phyloP scores from a whole-genome alignment of 306 rosid genomes.

The Myrica gale region DNA sequence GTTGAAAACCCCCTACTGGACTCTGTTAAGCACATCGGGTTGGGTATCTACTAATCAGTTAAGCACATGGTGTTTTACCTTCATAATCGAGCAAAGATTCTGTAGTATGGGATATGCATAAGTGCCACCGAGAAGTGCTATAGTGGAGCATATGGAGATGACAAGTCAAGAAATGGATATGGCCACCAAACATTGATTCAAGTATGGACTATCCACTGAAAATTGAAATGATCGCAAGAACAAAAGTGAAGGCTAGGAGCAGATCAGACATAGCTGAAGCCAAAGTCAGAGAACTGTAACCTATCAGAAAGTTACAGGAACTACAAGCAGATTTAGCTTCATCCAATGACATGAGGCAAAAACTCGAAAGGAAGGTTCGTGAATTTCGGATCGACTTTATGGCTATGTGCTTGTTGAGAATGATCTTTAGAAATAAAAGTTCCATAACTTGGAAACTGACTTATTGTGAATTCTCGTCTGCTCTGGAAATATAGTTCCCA shows the following conservation, averaged over 20 bases:
- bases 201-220: constrained; percentile 88
- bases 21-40: no score
- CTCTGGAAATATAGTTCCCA: no score
- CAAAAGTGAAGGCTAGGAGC: no score
- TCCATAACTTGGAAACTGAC: neutral
- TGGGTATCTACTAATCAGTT: no score
- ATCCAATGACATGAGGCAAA: constrained; percentile 50
- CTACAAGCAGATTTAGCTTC: constrained; percentile 53
- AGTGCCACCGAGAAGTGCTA: constrained; percentile 83
- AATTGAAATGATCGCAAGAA: constrained; percentile 46
- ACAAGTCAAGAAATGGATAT: constrained; percentile 92
- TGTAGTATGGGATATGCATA: constrained; percentile 89
- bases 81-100: constrained; percentile 69
- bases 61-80: constrained; percentile 65
- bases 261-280: constrained; percentile 8
- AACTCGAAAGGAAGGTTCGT: constrained; percentile 57
- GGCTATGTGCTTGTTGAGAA: neutral
- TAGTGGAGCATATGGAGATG: constrained; percentile 74
- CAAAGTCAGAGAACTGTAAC: constrained; percentile 68
- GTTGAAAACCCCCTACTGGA: no score
- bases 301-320: constrained; percentile 57
- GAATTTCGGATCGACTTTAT: neutral
- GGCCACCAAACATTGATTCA: constrained; percentile 90
- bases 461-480: neutral
- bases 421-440: constrained; percentile 3